Percentiles rank a stretch among this genome's conserved stretches.
Conservation (phyloP, 257 asterid species). For the Nicotiana sylvestris region DNA sequence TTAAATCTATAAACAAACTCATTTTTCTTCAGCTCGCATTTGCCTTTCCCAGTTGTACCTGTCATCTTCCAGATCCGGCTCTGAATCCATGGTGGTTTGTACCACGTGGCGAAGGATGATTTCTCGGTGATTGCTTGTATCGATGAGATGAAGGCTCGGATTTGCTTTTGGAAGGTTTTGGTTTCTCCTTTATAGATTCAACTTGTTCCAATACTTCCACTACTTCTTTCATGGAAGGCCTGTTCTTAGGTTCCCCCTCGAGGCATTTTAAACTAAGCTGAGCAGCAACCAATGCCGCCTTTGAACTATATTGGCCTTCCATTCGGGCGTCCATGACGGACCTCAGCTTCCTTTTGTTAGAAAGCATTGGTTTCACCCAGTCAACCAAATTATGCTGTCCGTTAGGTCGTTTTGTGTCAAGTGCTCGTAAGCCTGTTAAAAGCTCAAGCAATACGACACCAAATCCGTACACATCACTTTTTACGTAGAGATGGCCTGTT, state of each 20-base stretch:
- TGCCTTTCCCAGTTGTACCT: neutral
- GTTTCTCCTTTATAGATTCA: conserved; percentile 21
- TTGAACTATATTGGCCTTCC: conserved; percentile 33
- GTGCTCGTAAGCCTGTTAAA: conserved; percentile 38
- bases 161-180: conserved; percentile 16
- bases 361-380: conserved; percentile 29
- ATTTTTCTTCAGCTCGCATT: neutral
- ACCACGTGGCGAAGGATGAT: conserved; percentile 19
- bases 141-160: conserved; percentile 14
- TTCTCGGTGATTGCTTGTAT: neutral
- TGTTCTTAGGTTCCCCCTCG: conserved; percentile 32
- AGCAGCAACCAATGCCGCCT: conserved; percentile 30
- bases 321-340: conserved; percentile 37
- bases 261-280: conserved; percentile 39
- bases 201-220: conserved; percentile 37
- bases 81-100: conserved; percentile 13
- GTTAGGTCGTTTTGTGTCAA: conserved; percentile 31
- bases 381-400: conserved; percentile 34
- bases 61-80: conserved; percentile 22
- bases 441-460: conserved; percentile 46
- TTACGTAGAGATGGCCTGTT: conserved; percentile 42
- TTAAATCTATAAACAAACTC: conserved; percentile 3
- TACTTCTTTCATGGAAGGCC: conserved; percentile 47
- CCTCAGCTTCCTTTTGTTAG: conserved; percentile 27
- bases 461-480: conserved; percentile 48